Base-by-base conservation (phyloP, 305 asterid genomes). In the Euphrasia arctica region DNA sequence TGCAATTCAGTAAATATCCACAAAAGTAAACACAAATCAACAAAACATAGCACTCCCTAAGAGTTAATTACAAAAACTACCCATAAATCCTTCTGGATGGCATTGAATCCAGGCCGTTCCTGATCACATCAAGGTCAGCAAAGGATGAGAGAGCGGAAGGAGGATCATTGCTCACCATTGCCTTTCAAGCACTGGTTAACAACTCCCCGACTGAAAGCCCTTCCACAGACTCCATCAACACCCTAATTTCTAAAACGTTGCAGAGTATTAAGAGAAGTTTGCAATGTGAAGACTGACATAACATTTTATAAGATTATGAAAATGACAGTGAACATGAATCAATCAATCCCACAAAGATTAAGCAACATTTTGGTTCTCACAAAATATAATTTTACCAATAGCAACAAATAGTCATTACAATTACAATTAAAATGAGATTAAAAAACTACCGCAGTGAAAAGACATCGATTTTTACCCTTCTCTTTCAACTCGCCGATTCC, bases 101-200 rank as follows among this genome's bases (percentile, higher is more conserved):
- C n/a, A 18, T 18, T 18, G 22, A 18, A 67, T 82, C 88, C 1
- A 80, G 88, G 83, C 83, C 85, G 0, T 68, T 70, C 58, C 79
- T 88, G 4, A 80, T 88, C 75, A 85, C 82, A 62, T 88, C 90
- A 15, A 75, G 49, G 70, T 77, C 58, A 9, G 58, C 39, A 34
- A 34, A 52, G 12, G 94, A 86, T 68, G 82, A 82, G 79, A 68
- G 75, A 71, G 60, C 88, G 41, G 96, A 80, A 75, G 98, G 89
- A 42, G 96, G 95, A 59, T 86, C 96, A 3, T 55, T 91, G 73
- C 86, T 91, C 7, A 88, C 92, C 18, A 41, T 79, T 13, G 90
- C 83, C 36, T 82, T 88, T 70, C 95, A 86, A 72, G 78, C 86
- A 75, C 87, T 83, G 43, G 65, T 82, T 15, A 82, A 87, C 75